Conservation (phyloP, 164 flowering plant species). For the Stephania yunnanensis region DNA sequence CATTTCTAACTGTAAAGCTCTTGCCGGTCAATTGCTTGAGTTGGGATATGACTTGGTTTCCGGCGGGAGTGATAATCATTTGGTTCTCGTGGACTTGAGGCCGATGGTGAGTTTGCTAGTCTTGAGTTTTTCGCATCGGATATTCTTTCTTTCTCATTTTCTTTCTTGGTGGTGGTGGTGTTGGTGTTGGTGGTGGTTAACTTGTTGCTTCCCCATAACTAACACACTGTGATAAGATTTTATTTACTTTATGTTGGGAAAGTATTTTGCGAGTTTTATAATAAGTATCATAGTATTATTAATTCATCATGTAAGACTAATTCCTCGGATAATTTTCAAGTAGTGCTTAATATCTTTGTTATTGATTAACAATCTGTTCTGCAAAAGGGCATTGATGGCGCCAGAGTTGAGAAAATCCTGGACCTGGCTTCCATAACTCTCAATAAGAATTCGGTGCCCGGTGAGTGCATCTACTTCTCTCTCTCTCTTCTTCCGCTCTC, state of each 20-base stretch:
- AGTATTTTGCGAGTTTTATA: background rate
- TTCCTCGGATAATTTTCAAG: background rate
- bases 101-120: conserved; percentile 49
- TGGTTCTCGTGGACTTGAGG: conserved; percentile 87
- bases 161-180: background rate
- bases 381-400: conserved; percentile 73
- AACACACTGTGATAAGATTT: background rate
- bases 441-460: conserved; percentile 93
- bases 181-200: background rate
- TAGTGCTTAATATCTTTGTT: background rate
- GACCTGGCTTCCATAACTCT: conserved; percentile 91
- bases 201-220: background rate
- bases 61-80: conserved; percentile 93
- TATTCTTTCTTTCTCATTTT: background rate
- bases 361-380: background rate
- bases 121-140: no score
- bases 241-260: background rate
- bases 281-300: background rate
- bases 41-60: conserved; percentile 85
- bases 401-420: conserved; percentile 82
- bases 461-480: conserved; percentile 25
- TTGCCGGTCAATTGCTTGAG: conserved; percentile 57
- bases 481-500: background rate
- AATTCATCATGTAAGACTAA: background rate
- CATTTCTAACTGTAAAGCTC: conserved; percentile 73